Evolutionary conservation across 1,284 basidiomycete genomes (phyloP), one percentile per base, ranked within the genome.

Genomic region (Melampsora larici-populina): DNA sequence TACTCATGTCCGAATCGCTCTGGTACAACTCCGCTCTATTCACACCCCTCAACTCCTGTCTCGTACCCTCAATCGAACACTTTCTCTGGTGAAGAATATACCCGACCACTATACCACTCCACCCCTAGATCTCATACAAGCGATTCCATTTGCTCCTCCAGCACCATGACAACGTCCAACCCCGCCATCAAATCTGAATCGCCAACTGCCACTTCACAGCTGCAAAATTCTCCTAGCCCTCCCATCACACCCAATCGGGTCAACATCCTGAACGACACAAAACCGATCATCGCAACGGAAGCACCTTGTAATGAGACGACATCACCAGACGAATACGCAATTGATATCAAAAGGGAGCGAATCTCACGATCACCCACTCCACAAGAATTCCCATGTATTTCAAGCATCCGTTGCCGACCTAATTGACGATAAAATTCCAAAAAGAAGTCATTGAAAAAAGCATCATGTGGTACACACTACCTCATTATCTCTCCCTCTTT

Each of bases 341-440:
- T 29, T n/a, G 55, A 58, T 8, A 58, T 58, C 26, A 58, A 58
- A 58, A n/a, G 55, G n/a, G 55, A 58, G 26, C 21, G 7, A 58
- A 58, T 18, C 18, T 58, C 55, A 58, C 55, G 55, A n/a, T 58
- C 55, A 24, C 55, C 55, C n/a, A 58, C 55, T 21, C 55, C 55
- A 6, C 55, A 58, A 29, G 55, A 58, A 13, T n/a, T 58, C 13
- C 55, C 55, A n/a, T 58, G 55, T 58, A 58, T 58, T 15, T 58
- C 55, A n/a, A 58, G 55, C 26, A 24, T 58, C 5, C 55, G 55
- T 58, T 58, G 55, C 21, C 55, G 55, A 13, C 5, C 26, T 18
- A 58, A 58, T 29, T 58, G 21, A 58, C 7, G 18, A 11, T 43
- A 1, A 7, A 9, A n/a, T n/a, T 15, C 18, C 13, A n/a, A 58